Evolutionary conservation across 805 yeast species (phyloP).

Genomic region (Schizosaccharomyces japonicus): DNA sequence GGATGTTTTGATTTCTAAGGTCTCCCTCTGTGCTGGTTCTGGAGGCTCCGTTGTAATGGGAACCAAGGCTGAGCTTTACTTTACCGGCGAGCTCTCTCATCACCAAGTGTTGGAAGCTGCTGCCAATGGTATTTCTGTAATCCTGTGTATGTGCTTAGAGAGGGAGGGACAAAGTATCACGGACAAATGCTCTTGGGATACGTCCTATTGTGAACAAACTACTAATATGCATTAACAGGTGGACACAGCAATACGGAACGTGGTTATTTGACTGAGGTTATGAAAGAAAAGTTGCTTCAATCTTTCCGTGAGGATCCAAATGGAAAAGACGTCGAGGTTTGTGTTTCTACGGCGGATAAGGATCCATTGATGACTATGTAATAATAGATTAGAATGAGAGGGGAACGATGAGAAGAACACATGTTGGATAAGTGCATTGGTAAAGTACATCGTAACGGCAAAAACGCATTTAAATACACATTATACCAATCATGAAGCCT

Average conservation of each 20-base stretch:
- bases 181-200: not conserved
- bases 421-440: no score
- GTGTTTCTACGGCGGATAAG: slow-evolving; percentile 27
- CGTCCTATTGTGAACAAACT: not conserved
- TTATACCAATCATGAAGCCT: no score
- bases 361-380: slow-evolving; percentile 33
- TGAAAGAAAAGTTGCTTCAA: slow-evolving; percentile 26
- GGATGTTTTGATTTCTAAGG: slow-evolving; percentile 21
- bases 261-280: slow-evolving; percentile 34
- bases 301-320: slow-evolving; percentile 20
- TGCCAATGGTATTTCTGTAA: slow-evolving; percentile 48
- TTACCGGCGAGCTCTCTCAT: slow-evolving; percentile 86
- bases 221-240: slow-evolving; percentile 6
- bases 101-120: slow-evolving; percentile 59
- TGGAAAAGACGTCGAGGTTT: slow-evolving; percentile 14
- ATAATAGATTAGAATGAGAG: not conserved
- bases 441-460: no score
- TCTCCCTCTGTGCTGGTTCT: slow-evolving; percentile 90
- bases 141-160: slow-evolving; percentile 34
- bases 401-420: no score
- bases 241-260: slow-evolving; percentile 88
- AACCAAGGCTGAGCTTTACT: slow-evolving; percentile 37
- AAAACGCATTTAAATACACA: no score
- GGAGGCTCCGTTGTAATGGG: slow-evolving; percentile 52
- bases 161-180: no score